Evolutionary conservation across 345 rosid genomes (phyloP).

Genomic region (Punica granatum): DNA sequence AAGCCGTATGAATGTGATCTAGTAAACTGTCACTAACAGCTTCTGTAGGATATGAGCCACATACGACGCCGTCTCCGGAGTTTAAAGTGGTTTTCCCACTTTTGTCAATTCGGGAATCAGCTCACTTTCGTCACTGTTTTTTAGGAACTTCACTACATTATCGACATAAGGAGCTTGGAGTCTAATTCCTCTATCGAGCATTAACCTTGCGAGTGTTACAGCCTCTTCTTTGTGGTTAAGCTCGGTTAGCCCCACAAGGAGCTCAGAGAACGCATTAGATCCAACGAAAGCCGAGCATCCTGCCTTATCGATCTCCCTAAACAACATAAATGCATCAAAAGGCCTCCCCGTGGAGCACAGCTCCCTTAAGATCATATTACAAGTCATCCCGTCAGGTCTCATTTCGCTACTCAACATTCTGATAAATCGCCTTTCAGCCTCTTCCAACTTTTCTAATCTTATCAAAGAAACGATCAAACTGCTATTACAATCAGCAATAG

Average conservation of each 20-base stretch:
- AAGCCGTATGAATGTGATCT: neutral
- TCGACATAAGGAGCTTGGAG: conserved; percentile 28
- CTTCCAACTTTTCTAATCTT: conserved; percentile 35
- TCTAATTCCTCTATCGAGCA: conserved; percentile 42
- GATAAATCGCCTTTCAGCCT: conserved; percentile 54
- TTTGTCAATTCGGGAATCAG: conserved; percentile 25
- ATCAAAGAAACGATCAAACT: conserved; percentile 49
- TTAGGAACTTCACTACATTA: conserved; percentile 28
- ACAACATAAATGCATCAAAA: conserved; percentile 50
- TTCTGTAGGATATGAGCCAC: neutral
- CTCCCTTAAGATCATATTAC: conserved; percentile 55
- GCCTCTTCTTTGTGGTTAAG: conserved; percentile 45
- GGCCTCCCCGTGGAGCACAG: conserved; percentile 39
- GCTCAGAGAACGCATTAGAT: conserved; percentile 47
- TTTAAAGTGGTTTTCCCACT: conserved; percentile 6
- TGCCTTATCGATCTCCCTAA: conserved; percentile 43
- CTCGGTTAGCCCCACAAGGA: conserved; percentile 47
- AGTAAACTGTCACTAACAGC: neutral
- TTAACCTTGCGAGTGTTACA: conserved; percentile 40
- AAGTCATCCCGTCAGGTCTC: conserved; percentile 65
- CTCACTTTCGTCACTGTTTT: conserved; percentile 38
- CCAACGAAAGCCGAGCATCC: conserved; percentile 42
- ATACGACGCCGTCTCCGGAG: neutral
- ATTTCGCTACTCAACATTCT: conserved; percentile 36
- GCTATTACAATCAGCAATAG: conserved; percentile 58